phyloP scores from a whole-genome alignment of 2,329 filamentous ascomycete species.

The Arthrobotrys sinensis region DNA sequence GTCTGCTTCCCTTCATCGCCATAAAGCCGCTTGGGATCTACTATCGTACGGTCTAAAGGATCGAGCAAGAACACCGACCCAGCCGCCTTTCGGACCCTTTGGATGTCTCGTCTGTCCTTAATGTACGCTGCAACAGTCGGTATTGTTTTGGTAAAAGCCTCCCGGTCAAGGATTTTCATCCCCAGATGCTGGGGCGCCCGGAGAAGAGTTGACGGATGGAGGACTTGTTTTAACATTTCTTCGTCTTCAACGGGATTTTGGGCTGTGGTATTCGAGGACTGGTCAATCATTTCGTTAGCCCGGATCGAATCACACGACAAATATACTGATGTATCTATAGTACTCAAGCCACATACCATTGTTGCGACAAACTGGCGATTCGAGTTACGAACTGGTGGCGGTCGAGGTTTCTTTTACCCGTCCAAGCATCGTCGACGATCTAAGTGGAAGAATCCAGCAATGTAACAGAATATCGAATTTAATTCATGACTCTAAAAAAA shows the following conservation, averaged over 20 bases:
- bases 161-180: slow-evolving; percentile 78
- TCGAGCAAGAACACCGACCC: slow-evolving; percentile 68
- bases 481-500: slow-evolving; percentile 13
- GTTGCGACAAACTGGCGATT: slow-evolving; percentile 15
- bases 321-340: background rate
- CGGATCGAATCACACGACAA: background rate
- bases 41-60: slow-evolving; percentile 21
- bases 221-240: slow-evolving; percentile 38
- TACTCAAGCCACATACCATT: slow-evolving; percentile 45
- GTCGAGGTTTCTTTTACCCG: slow-evolving; percentile 5
- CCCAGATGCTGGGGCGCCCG: slow-evolving; percentile 62
- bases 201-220: slow-evolving; percentile 27
- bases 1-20: slow-evolving; percentile 34
- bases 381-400: slow-evolving; percentile 2
- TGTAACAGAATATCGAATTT: slow-evolving; percentile 27
- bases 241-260: slow-evolving; percentile 20
- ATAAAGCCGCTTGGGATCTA: slow-evolving; percentile 32
- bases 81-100: slow-evolving; percentile 75
- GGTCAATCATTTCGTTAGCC: background rate
- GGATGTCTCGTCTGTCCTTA: slow-evolving; percentile 81
- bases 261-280: slow-evolving; percentile 35
- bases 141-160: slow-evolving; percentile 83
- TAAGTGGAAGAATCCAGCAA: background rate
- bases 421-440: slow-evolving; percentile 24
- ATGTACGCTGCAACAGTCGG: slow-evolving; percentile 84